These are phyloP conservation scores for Pichia sp. DNA, from an alignment of 1,139 yeast species.

Conservation along the genomic window DNA sequence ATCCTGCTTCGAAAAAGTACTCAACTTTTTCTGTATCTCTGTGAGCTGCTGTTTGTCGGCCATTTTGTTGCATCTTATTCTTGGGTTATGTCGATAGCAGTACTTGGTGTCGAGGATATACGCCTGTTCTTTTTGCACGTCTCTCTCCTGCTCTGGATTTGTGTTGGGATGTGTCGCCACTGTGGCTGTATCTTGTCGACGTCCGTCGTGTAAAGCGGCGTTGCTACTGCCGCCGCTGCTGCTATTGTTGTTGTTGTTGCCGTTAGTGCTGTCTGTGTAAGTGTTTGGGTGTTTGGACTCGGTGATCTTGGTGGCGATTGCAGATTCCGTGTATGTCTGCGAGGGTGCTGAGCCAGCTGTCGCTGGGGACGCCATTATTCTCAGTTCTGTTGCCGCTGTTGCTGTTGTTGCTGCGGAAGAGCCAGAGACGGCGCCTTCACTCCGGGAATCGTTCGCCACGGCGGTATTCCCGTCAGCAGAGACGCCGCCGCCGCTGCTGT, in stretches of 20 bases:
- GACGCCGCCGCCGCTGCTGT: no score
- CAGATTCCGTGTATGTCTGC: background rate
- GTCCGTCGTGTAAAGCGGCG: no score
- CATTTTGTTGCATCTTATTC: conserved; percentile 62
- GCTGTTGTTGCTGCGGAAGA: background rate
- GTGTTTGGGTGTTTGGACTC: conserved; percentile 2
- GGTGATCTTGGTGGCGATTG: conserved; percentile 5
- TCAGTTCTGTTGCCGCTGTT: background rate
- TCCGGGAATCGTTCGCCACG: background rate
- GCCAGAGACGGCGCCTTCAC: background rate
- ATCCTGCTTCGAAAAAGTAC: conserved; percentile 55
- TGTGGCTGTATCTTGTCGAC: no score
- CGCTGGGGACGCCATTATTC: background rate
- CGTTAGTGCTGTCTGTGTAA: background rate
- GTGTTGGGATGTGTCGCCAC: no score
- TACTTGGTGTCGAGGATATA: conserved; percentile 42
- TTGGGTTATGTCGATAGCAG: conserved; percentile 93
- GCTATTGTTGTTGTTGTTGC: background rate
- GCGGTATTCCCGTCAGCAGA: background rate
- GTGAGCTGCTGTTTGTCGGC: conserved; percentile 66
- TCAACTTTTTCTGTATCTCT: conserved; percentile 56
- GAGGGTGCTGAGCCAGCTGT: background rate
- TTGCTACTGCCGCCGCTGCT: background rate
- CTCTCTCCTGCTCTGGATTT: no score
- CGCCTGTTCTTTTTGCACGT: background rate